Conservation (phyloP, 805 yeast genomes). For the Lachancea waltii region DNA sequence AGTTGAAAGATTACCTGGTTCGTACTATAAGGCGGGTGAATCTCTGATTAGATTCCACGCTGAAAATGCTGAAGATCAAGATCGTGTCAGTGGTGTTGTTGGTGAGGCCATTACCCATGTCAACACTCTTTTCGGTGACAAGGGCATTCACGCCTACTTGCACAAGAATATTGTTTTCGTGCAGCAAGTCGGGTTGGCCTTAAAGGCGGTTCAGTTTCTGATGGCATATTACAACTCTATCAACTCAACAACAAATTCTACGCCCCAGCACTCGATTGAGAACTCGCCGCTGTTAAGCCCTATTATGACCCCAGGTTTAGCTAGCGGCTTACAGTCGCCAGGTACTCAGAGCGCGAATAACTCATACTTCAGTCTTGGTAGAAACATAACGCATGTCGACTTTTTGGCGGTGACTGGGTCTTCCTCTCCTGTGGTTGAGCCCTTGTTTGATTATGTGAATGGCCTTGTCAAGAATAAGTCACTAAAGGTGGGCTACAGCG, state of each 20-base stretch:
- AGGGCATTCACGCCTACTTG: constrained; percentile 70
- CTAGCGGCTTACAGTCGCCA: constrained; percentile 5
- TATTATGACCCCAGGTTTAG: constrained; percentile 6
- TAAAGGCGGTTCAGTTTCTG: constrained; percentile 51
- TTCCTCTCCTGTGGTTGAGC: constrained; percentile 62
- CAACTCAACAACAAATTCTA: constrained; percentile 25
- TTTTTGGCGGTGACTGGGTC: constrained; percentile 59
- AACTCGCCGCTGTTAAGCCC: constrained; percentile 10
- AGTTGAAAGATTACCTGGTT: constrained; percentile 75
- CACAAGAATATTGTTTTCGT: constrained; percentile 64
- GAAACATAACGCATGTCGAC: constrained; percentile 26
- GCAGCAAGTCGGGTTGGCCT: constrained; percentile 54
- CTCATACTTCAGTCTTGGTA: constrained; percentile 9
- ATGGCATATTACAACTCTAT: constrained; percentile 34
- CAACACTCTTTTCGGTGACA: constrained; percentile 61
- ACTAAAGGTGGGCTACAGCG: constrained; percentile 47
- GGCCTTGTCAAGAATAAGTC: constrained; percentile 33
- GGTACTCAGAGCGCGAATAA: constrained; percentile 9
- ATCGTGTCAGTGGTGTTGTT: constrained; percentile 58
- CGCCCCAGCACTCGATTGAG: constrained; percentile 15
- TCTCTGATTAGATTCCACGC: constrained; percentile 73
- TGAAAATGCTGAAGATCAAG: constrained; percentile 55
- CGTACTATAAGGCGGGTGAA: constrained; percentile 65
- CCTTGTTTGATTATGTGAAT: constrained; percentile 50
- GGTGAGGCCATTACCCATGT: constrained; percentile 85